Evolutionary conservation across 176 grass and related monocot species (phyloP), one percentile per base, ranked within the genome.

Genomic region (Zoysia japonica): DNA sequence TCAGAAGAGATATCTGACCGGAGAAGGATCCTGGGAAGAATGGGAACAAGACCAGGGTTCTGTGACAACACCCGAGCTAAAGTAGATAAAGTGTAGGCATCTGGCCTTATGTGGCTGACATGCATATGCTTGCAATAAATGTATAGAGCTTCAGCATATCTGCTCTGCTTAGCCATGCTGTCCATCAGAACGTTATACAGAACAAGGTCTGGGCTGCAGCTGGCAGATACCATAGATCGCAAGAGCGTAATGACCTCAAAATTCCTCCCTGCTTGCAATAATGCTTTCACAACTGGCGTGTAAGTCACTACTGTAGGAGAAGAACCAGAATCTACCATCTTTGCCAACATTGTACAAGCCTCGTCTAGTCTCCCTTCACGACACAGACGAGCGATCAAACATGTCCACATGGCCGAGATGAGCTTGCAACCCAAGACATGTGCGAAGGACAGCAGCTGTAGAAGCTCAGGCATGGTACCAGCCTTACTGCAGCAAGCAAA

Each of bases 131-230:
- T 64, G 67, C 83, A 94, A 78, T 89, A 94, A 76, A 90, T 50
- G 44, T 85, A 20, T 52, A 98, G 78, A 12, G 92, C 90, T 41
- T 85, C 81, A 68, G 87, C 53, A 40, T 93, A 89, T 67, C 81
- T 90, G 71, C 59, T 69, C 73, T 77, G 83, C 77, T 89, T 98
- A 15, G 68, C 55, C 82, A 93, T 88, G 81, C 92, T 85, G 85
- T 90, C 88, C 78, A 98, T 98, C 9, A 98, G 61, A 62, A 94
- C 89, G 79, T 94, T 94, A 83, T 89, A 94, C 28, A 98, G 65
- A 72, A 94, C 78, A 77, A 94, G 71, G 76, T 98, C 95, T 61
- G 90, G 90, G 63, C 48, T 87, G 86, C 90, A 98, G 47, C 78
- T 52, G 65, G 19, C 53, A 4, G 80, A 89, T 47, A 73, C 50